Conservation (phyloP, 2,329 filamentous ascomycete species). For the Diaporthe caulivora region DNA sequence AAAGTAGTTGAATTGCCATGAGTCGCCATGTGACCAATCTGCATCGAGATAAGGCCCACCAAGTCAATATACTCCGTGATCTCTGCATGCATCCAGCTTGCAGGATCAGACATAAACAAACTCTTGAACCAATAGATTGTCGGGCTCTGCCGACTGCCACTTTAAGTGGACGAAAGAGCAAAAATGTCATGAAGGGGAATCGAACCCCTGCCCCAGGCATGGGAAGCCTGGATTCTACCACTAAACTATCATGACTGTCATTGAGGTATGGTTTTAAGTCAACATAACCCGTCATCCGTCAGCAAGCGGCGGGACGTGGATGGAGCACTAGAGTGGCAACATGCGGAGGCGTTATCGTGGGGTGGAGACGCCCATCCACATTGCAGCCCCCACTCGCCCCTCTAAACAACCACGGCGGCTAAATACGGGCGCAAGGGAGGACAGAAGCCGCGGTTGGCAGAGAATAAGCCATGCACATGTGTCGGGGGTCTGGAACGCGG, state of each 20-base stretch:
- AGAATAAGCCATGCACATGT: neutral
- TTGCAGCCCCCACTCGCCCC: neutral
- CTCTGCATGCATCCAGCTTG: no score
- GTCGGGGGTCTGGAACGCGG: neutral
- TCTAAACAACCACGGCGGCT: neutral
- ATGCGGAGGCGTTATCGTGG: neutral
- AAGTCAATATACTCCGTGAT: no score
- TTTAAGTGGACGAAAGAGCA: no score
- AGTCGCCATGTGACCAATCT: no score
- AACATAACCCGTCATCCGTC: neutral
- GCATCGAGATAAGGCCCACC: no score
- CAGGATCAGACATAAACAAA: no score
- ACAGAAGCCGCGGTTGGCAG: neutral
- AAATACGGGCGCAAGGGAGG: neutral
- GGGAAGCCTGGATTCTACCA: constrained; percentile 33
- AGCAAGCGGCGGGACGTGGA: neutral
- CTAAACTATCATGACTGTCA: constrained; percentile 28
- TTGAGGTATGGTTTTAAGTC: fast-evolving
- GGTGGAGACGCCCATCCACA: neutral
- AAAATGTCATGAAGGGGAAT: constrained; percentile 29
- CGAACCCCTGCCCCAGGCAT: constrained; percentile 32
- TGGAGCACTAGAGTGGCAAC: neutral
- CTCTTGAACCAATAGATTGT: no score
- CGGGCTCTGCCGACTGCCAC: no score
- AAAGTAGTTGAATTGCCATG: no score